phyloP scores from a whole-genome alignment of 257 asterid species.

The Linaria vulgaris region DNA sequence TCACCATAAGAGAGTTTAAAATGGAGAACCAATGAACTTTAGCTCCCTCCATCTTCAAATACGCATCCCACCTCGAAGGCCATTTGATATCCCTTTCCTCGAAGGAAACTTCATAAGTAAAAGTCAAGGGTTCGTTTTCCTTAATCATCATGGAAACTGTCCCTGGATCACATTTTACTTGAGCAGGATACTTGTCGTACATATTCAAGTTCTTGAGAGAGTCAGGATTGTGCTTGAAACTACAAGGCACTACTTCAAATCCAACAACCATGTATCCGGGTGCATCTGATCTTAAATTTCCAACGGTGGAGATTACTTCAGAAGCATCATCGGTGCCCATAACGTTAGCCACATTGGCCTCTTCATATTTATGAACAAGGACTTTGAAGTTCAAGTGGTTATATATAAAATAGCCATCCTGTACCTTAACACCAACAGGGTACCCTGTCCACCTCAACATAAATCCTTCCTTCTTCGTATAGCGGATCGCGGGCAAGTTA shows the following conservation, averaged over 20 bases:
- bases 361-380: constrained; percentile 66
- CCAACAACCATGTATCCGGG: constrained; percentile 89
- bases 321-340: constrained; percentile 83
- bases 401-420: constrained; percentile 54
- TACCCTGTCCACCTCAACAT: constrained; percentile 72
- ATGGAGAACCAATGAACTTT: constrained; percentile 91
- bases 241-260: constrained; percentile 83
- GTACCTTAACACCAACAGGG: constrained; percentile 68
- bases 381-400: constrained; percentile 74
- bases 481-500: constrained; percentile 76
- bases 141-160: constrained; percentile 54
- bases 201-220: constrained; percentile 54
- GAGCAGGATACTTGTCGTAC: constrained; percentile 58
- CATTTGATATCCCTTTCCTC: constrained; percentile 80
- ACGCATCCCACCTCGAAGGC: constrained; percentile 94
- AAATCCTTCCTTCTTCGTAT: constrained; percentile 60
- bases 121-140: constrained; percentile 66
- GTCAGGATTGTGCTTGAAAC: constrained; percentile 52
- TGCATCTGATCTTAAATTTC: constrained; percentile 41
- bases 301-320: constrained; percentile 59
- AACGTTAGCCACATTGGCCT: constrained; percentile 63
- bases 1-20: constrained; percentile 81
- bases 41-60: constrained; percentile 86
- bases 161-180: constrained; percentile 60
- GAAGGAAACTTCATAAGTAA: constrained; percentile 70